phyloP scores from a whole-genome alignment of 2,329 filamentous ascomycete genomes.

The Huntiella moniliformis region DNA sequence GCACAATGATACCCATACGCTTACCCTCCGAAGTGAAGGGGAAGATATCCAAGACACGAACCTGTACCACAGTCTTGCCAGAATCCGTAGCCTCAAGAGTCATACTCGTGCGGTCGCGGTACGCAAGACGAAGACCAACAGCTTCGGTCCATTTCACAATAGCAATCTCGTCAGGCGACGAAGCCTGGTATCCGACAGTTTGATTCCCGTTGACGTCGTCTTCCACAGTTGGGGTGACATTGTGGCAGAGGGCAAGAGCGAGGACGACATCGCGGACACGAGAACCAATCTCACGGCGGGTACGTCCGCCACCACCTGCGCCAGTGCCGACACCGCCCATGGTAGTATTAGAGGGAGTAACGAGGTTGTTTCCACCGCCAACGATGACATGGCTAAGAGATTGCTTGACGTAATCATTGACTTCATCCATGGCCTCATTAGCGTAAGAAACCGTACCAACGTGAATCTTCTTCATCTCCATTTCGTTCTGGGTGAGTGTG shows the following conservation, averaged over 20 bases:
- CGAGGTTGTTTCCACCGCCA: constrained; percentile 25
- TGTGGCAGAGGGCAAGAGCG: constrained; percentile 84
- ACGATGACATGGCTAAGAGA: constrained; percentile 41
- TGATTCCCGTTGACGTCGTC: constrained; percentile 65
- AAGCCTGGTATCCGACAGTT: constrained; percentile 81
- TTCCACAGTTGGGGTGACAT: constrained; percentile 69
- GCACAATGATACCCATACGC: constrained; percentile 91
- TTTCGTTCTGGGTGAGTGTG: constrained; percentile 94
- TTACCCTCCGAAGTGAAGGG: constrained; percentile 97
- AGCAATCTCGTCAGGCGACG: constrained; percentile 92
- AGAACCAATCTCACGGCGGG: constrained; percentile 78
- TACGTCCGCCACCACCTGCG: constrained; percentile 52
- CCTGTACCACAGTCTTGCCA: constrained; percentile 57
- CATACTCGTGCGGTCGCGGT: constrained; percentile 77
- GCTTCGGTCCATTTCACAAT: constrained; percentile 92
- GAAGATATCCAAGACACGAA: constrained; percentile 82
- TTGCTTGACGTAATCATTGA: constrained; percentile 67
- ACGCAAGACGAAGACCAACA: constrained; percentile 66
- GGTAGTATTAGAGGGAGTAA: constrained; percentile 59
- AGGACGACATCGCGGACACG: constrained; percentile 85
- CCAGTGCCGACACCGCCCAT: constrained; percentile 28
- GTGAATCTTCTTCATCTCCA: constrained; percentile 98
- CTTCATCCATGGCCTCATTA: constrained; percentile 97
- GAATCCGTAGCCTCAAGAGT: constrained; percentile 59
- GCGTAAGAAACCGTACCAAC: constrained; percentile 96